Evolutionary conservation across 2,329 filamentous ascomycete genomes (phyloP).

Genomic region (Balansia obtecta): DNA sequence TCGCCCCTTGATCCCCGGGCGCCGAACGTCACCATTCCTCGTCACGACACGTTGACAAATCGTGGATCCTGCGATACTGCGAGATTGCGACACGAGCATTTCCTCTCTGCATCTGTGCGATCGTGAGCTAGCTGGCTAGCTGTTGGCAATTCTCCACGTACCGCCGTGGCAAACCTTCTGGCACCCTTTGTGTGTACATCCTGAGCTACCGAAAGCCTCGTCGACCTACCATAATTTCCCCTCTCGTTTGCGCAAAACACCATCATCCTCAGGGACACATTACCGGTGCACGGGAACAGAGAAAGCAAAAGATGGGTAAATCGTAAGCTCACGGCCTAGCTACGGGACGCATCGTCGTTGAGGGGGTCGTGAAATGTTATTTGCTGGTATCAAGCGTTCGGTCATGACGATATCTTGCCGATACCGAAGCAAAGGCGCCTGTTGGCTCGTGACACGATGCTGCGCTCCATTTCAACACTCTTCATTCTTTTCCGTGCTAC

Average conservation of each 20-base stretch:
- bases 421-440: neutral
- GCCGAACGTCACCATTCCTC: neutral
- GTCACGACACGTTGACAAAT: neutral
- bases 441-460: neutral
- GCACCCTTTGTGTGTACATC: too few species aligned
- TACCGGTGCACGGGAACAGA: neutral
- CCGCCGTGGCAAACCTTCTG: too few species aligned
- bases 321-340: conserved; percentile 4
- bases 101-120: too few species aligned
- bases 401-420: neutral
- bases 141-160: too few species aligned
- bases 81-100: too few species aligned
- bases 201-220: too few species aligned
- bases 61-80: too few species aligned
- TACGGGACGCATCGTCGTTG: neutral
- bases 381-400: neutral
- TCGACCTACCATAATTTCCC: neutral
- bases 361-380: neutral
- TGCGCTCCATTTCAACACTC: neutral
- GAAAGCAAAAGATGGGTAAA: conserved; percentile 7
- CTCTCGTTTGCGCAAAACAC: neutral
- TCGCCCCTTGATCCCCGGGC: neutral
- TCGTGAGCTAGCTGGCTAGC: too few species aligned
- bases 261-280: neutral
- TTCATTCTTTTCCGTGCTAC: neutral